phyloP scores from a whole-genome alignment of 306 rosid species.

The Clitoria ternatea region DNA sequence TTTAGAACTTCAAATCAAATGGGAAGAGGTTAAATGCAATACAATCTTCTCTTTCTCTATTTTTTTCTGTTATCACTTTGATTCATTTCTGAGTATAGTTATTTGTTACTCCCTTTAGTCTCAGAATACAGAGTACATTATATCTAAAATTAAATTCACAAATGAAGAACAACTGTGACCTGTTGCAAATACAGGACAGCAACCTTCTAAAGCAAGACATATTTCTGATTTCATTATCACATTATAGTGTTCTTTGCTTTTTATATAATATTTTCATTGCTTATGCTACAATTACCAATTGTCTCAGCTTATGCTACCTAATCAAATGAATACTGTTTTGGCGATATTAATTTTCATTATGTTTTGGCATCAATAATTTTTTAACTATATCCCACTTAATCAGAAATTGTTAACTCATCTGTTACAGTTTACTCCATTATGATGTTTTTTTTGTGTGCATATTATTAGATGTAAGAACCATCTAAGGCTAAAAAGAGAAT shows the following conservation, averaged over 20 bases:
- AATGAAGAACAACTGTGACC: background rate
- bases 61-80: background rate
- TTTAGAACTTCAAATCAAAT: slow-evolving; percentile 79
- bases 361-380: too few species aligned
- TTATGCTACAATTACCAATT: background rate
- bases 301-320: background rate
- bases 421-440: background rate
- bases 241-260: background rate
- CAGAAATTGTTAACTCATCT: background rate
- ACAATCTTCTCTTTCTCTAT: too few species aligned
- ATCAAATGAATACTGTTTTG: too few species aligned
- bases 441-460: background rate
- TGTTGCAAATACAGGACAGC: background rate
- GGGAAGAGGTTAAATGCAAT: slow-evolving; percentile 66
- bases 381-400: too few species aligned
- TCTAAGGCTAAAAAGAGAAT: background rate
- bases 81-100: background rate
- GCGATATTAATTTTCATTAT: too few species aligned
- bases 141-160: too few species aligned
- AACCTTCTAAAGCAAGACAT: background rate
- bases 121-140: too few species aligned
- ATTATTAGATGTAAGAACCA: background rate
- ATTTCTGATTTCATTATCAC: background rate
- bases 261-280: background rate
- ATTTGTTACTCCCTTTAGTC: too few species aligned